These are phyloP conservation scores for Ustilago trichophora DNA, from an alignment of 1,284 basidiomycete genomes.

Conservation along the genomic window DNA sequence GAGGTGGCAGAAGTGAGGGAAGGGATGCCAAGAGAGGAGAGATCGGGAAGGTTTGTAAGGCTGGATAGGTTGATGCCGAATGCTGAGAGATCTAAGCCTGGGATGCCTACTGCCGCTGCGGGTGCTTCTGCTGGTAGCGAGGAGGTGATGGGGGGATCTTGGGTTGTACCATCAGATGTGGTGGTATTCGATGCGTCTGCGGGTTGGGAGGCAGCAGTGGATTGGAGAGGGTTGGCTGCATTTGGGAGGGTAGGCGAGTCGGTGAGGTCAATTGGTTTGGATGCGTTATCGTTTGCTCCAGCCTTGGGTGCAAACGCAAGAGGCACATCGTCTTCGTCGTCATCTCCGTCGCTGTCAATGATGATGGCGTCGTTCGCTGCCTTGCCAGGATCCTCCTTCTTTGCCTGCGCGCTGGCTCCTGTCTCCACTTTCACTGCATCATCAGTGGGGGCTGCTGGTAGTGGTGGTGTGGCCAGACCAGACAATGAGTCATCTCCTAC, in stretches of 20 bases:
- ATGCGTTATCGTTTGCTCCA: not conserved
- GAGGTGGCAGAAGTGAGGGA: constrained; percentile 2
- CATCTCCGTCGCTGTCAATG: constrained; percentile 39
- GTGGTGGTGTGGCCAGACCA: constrained; percentile 12
- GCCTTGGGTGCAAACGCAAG: constrained; percentile 42
- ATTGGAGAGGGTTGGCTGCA: not conserved
- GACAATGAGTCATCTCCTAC: constrained; percentile 15
- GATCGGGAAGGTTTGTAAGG: constrained; percentile 20
- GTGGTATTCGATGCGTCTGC: not conserved
- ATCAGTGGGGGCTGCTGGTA: not conserved
- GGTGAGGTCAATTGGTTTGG: constrained; percentile 38
- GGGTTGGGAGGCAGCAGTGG: not conserved
- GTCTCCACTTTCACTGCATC: not conserved
- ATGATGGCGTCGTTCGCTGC: constrained; percentile 31
- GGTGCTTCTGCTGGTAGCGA: not conserved
- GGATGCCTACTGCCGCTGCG: constrained; percentile 3
- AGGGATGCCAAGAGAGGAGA: constrained; percentile 36
- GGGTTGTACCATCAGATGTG: not conserved
- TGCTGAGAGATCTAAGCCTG: constrained; percentile 30
- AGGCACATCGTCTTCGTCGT: constrained; percentile 48
- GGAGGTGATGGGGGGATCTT: not conserved
- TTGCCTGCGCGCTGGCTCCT: not conserved
- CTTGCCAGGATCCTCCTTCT: constrained; percentile 5
- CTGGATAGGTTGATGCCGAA: constrained; percentile 37
- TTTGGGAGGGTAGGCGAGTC: constrained; percentile 23